Evolutionary conservation across 2,329 filamentous ascomycete species (phyloP), one percentile per base, ranked within the genome.

Genomic region (Didymella arachidicola): DNA sequence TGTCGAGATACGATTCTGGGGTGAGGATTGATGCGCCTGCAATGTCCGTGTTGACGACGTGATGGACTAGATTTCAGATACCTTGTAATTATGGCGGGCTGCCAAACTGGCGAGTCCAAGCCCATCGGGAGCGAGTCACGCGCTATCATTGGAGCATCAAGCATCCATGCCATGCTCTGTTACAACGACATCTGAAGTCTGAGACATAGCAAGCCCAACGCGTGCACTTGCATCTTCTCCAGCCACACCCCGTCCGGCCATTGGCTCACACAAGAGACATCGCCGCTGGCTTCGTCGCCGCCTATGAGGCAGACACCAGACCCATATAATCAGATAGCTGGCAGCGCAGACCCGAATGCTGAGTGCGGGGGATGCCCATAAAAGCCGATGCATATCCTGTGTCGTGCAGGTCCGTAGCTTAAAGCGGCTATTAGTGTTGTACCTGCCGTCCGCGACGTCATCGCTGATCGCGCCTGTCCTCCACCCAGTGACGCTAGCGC

Each of bases 281-380:
- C 25, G n/a, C 36, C 7, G 22, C 51, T 11, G 22, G 34, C 10
- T 14, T 53, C 41, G 39, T 52, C 34, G 50, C 46, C 46, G 59
- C 55, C 51, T 59, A 51, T 22, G 42, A 58, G 46, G 51, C 59
- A 59, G 46, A 26, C 39, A 45, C 53, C 59, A 59, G 46, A 26
- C 39, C 41, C 53, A 41, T 34, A 26, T 43, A 34, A 46, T 32
- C 44, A 39, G n/a, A 34, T 14, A 16, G 18, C 19, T 18, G 22
- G 54, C 47, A 34, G 36, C 43, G 54, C 29, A 49, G 29, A 45
- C n/a, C 41, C 25, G 43, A 12, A 43, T 49, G 38, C 22, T 18
- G 30, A 22, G 27, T 57, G 44, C 54, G 53, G 46, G 50, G 59
- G 44, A 8, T n/a, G 27, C n/a, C 16, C 34, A 54, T 54, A 48